phyloP scores from a whole-genome alignment of 768 basidiomycete species.

The Amanita pallidorosea region DNA sequence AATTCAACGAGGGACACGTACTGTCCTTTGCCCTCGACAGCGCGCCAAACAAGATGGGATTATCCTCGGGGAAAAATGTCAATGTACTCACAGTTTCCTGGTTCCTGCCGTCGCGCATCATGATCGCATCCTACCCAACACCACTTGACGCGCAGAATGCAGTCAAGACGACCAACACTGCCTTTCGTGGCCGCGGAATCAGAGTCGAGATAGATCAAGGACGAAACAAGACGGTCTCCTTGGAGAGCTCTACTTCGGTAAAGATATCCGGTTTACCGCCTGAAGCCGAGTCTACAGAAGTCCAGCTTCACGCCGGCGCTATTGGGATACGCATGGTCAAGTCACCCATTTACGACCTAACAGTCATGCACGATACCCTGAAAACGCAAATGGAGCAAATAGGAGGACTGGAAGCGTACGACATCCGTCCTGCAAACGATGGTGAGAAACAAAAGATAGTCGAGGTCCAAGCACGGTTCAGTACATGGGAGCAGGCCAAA shows the following conservation, averaged over 20 bases:
- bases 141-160: constrained; percentile 22
- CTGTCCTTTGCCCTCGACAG: constrained; percentile 17
- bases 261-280: background rate
- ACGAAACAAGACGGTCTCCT: constrained; percentile 7
- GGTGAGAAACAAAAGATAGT: background rate
- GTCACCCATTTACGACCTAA: background rate
- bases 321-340: background rate
- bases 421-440: background rate
- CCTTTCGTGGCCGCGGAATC: constrained; percentile 30
- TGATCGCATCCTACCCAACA: constrained; percentile 31
- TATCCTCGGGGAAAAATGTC: constrained; percentile 12
- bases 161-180: constrained; percentile 22
- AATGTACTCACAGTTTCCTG: constrained; percentile 41
- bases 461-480: constrained; percentile 32
- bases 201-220: constrained; percentile 32
- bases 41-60: constrained; percentile 31
- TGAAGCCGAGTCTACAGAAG: background rate
- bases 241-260: background rate
- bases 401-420: background rate
- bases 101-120: constrained; percentile 33
- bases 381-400: background rate
- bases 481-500: constrained; percentile 37
- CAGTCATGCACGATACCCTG: background rate
- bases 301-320: background rate
- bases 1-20: background rate